Evolutionary conservation across 202 grass and related monocot genomes (phyloP).

Genomic region (Hordeum pubiflorum): DNA sequence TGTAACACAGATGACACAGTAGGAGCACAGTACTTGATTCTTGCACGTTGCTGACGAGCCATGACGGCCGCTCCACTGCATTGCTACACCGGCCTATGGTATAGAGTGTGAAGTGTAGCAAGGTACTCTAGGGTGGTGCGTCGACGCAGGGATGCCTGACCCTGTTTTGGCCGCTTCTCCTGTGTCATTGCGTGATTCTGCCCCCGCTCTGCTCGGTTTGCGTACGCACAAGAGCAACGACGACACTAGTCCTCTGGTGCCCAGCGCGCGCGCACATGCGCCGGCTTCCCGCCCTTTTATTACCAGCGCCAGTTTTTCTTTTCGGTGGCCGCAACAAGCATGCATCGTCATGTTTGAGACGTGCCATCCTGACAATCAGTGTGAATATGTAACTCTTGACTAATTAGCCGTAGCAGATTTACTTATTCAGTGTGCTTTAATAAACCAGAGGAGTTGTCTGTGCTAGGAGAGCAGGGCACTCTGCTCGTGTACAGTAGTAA

Average conservation of each 20-base stretch:
- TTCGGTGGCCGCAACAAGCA: too few species aligned
- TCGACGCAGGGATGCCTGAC: conserved; percentile 4
- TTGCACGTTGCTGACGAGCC: neutral
- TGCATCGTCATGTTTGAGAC: too few species aligned
- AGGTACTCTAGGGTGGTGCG: neutral
- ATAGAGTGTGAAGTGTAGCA: neutral
- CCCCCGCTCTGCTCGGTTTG: neutral
- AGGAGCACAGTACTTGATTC: neutral
- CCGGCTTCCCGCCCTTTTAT: too few species aligned
- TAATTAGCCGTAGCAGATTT: too few species aligned
- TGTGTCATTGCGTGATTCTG: neutral
- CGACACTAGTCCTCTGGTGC: neutral
- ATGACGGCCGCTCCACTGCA: neutral
- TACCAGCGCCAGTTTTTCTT: too few species aligned
- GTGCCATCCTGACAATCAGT: too few species aligned
- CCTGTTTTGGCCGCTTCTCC: neutral
- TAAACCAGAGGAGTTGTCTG: too few species aligned
- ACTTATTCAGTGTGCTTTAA: too few species aligned
- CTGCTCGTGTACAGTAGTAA: neutral
- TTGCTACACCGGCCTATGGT: neutral
- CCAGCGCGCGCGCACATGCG: neutral
- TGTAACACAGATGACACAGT: neutral
- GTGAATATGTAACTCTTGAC: too few species aligned
- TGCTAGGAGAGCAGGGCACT: neutral
- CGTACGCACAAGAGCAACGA: neutral